These are phyloP conservation scores for Platanus orientalis DNA, from an alignment of 164 flowering plant species.

Conservation along the genomic window DNA sequence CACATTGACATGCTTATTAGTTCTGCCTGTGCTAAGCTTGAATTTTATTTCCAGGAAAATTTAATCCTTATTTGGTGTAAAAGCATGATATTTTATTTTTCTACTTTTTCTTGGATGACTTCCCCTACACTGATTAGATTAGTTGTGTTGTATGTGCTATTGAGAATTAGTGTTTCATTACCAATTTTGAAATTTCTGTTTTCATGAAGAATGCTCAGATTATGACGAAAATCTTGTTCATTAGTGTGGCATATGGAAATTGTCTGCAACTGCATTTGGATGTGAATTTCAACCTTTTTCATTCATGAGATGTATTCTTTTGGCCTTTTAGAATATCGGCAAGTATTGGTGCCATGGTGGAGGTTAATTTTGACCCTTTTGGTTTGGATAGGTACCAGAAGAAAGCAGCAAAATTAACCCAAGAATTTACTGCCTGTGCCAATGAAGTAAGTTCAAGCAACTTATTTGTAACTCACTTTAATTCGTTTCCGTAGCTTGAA, in stretches of 20 bases:
- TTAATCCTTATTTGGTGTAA: background rate
- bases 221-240: no score
- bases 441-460: conserved; percentile 53
- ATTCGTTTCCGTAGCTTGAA: conserved; percentile 1
- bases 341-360: no score
- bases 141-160: no score
- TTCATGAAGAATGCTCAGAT: no score
- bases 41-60: background rate
- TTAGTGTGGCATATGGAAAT: no score
- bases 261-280: no score
- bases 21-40: background rate
- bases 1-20: background rate
- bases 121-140: background rate
- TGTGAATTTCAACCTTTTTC: no score
- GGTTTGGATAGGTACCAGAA: conserved; percentile 72
- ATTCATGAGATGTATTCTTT: no score
- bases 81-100: background rate
- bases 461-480: conserved; percentile 3
- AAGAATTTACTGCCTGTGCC: conserved; percentile 81
- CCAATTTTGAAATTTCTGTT: no score
- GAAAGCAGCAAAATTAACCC: conserved; percentile 73
- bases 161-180: no score
- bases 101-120: background rate
- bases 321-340: background rate
- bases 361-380: background rate